Evolutionary conservation across 306 rosid genomes (phyloP).

Genomic region (Biancaea sappan): DNA sequence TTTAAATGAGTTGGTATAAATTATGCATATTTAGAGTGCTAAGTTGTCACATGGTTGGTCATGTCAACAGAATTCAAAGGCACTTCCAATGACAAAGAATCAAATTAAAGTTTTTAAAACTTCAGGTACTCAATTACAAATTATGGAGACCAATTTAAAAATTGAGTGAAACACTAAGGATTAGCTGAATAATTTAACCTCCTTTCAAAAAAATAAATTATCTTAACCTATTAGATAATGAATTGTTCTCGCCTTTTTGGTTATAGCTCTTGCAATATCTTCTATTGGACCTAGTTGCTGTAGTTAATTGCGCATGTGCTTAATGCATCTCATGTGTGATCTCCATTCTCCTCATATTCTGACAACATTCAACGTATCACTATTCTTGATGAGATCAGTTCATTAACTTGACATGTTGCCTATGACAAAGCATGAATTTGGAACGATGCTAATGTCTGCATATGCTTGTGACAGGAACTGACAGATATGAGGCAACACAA

Average conservation of each 20-base stretch:
- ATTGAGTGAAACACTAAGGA: too few species aligned
- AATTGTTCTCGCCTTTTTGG: background rate
- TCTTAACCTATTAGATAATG: slow-evolving; percentile 3
- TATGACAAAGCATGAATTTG: slow-evolving; percentile 18
- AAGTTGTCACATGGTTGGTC: too few species aligned
- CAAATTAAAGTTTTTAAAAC: too few species aligned
- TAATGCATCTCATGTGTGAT: background rate
- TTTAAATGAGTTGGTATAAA: too few species aligned
- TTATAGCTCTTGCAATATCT: background rate
- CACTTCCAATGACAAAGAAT: too few species aligned
- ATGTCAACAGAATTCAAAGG: too few species aligned
- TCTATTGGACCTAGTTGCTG: too few species aligned
- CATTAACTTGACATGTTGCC: background rate
- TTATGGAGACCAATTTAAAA: too few species aligned
- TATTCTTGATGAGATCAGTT: slow-evolving; percentile 28
- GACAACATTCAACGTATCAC: slow-evolving; percentile 12
- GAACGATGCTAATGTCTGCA: slow-evolving; percentile 8
- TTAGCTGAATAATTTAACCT: too few species aligned
- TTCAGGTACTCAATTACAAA: too few species aligned
- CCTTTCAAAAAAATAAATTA: too few species aligned
- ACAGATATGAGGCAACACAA: slow-evolving; percentile 42
- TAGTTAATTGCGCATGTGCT: background rate
- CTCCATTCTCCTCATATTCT: slow-evolving; percentile 1
- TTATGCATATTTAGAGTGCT: too few species aligned
- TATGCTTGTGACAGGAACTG: slow-evolving; percentile 44